Evolutionary conservation across 495 filamentous ascomycete species (phyloP), one percentile per base, ranked within the genome.

Genomic region (Aspergillus heteromorphus): DNA sequence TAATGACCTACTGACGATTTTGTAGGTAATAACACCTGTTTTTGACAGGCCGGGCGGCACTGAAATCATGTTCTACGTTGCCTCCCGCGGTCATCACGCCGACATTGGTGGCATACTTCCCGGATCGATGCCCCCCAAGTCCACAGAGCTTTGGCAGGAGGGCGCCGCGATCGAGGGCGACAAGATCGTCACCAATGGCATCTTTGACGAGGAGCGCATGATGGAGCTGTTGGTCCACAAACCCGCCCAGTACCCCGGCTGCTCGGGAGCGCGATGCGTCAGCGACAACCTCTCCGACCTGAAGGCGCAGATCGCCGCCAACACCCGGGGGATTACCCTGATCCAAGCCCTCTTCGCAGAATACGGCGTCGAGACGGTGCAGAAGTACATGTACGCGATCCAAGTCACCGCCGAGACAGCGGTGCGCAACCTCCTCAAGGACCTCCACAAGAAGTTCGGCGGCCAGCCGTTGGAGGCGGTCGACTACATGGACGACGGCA

Each of bases 401-500:
- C 93, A 98, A 66, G 83, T 86, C 49, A 97, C 96, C 53, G 93
- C 93, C 17, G 92, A 96, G 65, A 71, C 82, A 2, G 88, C 87
- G 58, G 93, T 98, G 1, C 82, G 90, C 49, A 86, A 82, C 51
- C 80, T 98, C 2, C 79, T 98, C n/a, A 95, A 88, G 61, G 73
- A 82, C 0, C 83, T 97, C 16, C 79, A 84, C 63, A 81, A 83
- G 63, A 77, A 87, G 14, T 95, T 96, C 65, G 76, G 85, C 62
- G 88, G 90, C 31, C 76, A 83, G 51, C 84, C 90, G 18, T 78
- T 98, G 2, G 89, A 92, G 23, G 87, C 93, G 0, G 76, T 86
- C 4, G 93, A 98, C 64, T 91, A 87, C 71, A 97, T 98, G 93
- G 93, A 98, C 67, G 93, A 98, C 66, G 93, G 93, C 34, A 89